Conservation (phyloP, 2,329 filamentous ascomycete species). For the Ceratocystis huliohia region DNA sequence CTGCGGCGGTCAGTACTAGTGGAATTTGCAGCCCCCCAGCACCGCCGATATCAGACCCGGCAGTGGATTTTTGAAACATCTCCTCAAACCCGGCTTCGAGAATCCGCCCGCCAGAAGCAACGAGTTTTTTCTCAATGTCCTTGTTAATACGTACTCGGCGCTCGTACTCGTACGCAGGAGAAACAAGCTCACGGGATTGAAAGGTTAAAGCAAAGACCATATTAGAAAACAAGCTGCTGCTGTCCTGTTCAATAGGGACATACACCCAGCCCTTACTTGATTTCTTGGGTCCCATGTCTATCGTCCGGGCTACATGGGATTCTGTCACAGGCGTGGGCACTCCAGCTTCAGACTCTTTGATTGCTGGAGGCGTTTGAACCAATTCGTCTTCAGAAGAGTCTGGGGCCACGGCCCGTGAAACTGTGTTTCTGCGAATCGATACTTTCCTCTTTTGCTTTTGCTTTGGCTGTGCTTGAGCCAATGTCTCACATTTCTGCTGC, state of each 20-base stretch:
- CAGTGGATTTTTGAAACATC: slow-evolving; percentile 47
- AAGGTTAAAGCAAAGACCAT: slow-evolving; percentile 87
- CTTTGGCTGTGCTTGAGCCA: background rate
- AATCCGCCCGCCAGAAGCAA: slow-evolving; percentile 57
- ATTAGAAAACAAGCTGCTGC: slow-evolving; percentile 48
- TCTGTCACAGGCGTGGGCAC: slow-evolving; percentile 1
- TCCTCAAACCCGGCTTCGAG: slow-evolving; percentile 67
- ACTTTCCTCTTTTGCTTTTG: background rate
- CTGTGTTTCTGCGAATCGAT: background rate
- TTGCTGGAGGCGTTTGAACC: background rate
- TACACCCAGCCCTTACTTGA: slow-evolving; percentile 19
- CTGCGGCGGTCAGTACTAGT: slow-evolving; percentile 42
- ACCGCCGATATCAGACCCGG: background rate
- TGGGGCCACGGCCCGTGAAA: background rate
- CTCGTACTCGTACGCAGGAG: slow-evolving; percentile 39
- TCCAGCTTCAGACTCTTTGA: background rate
- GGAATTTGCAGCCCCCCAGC: background rate
- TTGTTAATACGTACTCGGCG: slow-evolving; percentile 31
- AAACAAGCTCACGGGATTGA: slow-evolving; percentile 37
- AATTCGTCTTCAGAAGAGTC: slow-evolving; percentile 19
- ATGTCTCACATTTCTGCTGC: background rate
- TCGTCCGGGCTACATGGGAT: background rate
- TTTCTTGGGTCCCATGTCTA: background rate
- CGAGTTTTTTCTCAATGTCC: slow-evolving; percentile 48
- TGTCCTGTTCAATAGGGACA: slow-evolving; percentile 20